These are phyloP conservation scores for Melampsora americana DNA, from an alignment of 1,284 basidiomycete genomes.

Conservation along the genomic window DNA sequence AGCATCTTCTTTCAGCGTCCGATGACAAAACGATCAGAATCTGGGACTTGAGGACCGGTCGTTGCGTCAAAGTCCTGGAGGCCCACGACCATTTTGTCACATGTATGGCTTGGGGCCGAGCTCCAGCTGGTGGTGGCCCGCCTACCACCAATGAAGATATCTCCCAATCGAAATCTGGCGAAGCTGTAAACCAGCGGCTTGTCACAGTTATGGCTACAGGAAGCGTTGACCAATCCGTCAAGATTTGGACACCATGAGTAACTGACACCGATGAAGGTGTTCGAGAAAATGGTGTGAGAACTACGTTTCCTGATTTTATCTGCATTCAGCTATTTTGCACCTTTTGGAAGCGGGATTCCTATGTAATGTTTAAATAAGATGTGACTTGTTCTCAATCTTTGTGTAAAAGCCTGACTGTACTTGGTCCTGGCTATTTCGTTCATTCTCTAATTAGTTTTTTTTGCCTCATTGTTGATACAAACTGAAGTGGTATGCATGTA, in stretches of 20 bases:
- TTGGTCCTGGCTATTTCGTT: no score
- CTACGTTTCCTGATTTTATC: background rate
- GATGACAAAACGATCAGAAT: constrained; percentile 86
- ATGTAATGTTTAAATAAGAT: no score
- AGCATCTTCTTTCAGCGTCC: constrained; percentile 77
- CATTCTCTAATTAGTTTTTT: no score
- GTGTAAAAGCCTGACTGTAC: no score
- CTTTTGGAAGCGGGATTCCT: no score
- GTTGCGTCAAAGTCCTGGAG: constrained; percentile 76
- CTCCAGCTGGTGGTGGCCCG: constrained; percentile 54
- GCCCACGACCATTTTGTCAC: constrained; percentile 82
- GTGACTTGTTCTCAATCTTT: no score
- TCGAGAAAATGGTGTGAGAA: background rate
- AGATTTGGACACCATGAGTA: constrained; percentile 46
- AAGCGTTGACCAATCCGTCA: constrained; percentile 65
- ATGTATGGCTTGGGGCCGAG: constrained; percentile 74
- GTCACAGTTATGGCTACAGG: constrained; percentile 78
- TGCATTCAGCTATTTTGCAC: no score
- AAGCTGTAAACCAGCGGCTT: constrained; percentile 59
- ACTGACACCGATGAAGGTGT: background rate
- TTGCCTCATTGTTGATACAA: no score
- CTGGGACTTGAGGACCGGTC: constrained; percentile 78
- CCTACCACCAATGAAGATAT: constrained; percentile 31
- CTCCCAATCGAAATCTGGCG: background rate
- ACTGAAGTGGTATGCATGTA: no score